Evolutionary conservation across 176 grass and related monocot species (phyloP), one percentile per base, ranked within the genome.

Genomic region (Cenchrus americanus): DNA sequence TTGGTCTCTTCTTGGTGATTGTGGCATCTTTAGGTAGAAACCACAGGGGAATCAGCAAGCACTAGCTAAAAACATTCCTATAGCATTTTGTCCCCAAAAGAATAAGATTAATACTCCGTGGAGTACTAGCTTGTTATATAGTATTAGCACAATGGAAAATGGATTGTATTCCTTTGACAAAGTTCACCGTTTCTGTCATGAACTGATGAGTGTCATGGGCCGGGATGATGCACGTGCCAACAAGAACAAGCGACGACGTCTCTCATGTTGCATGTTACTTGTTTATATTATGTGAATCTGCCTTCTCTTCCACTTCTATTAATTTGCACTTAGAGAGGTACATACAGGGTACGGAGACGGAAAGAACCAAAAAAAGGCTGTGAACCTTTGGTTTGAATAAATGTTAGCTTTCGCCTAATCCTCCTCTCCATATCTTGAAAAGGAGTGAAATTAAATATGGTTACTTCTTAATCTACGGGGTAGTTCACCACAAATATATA

Each of bases 21-120:
- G 30, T 82, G 81, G 81, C 62, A 88, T 80, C 50, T 84, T 84
- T 80, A 88, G 81, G 87, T 41, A 41, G 60, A 88, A 88, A 84
- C 61, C 68, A 67, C 2, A 48, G 14, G 14, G 59, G 74, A 30
- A 80, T 74, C 63, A 80, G 58, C 68, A 60, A 73, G 49, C 75
- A 67, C 61, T 41, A 70, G 3, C 5, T 13, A 18, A 30, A 59
- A 41, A 12, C 68, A 75, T 88, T 62, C 4, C n/a, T 26, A 22
- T 14, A 22, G 10, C 22, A 8, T 50, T 51, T 67, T 77, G 79
- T 44, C 30, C 48, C 69, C 60, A 40, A 37, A 59, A 67, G 41
- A 80, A 58, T 26, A 67, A 60, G 41, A 58, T 32, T 57, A 40
- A 14, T 53, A 41, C 26, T 80, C 46, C 3, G 6, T 24, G 66